Evolutionary conservation across 495 filamentous ascomycete species (phyloP), one percentile per base, ranked within the genome.

Genomic region (Penicillium malachiteum): DNA sequence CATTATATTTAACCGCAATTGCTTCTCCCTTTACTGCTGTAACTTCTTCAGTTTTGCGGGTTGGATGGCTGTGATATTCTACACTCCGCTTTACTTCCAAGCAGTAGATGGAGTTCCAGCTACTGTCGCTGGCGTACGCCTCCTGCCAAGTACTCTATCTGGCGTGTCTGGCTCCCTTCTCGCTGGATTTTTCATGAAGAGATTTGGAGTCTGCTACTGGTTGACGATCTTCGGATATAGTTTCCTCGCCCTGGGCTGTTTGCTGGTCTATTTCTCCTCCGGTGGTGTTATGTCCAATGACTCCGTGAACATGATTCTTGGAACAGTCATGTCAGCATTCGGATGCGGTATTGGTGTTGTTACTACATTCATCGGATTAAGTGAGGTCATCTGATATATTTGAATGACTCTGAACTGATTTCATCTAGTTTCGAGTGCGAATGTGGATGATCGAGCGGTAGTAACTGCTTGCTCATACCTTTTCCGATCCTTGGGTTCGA

Each of bases 401-500:
- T 4, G 4, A 8, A 41, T 8, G 2, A 18, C n/a, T n/a, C n/a
- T 30, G 3, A 41, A 26, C 58, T 64, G 51, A 64, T 14, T 32
- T 21, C n/a, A 33, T 67, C 52, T 80, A 59, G 86, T 95, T 60
- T 84, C 89, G 32, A 92, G 92, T 60, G 80, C 87, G 0, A 71
- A 79, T 7, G 76, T 71, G 0, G 78, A 81, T 38, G 89, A 94
- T 58, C 85, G 90, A 54, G 91, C 91, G 0, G 80, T 95, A 3
- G 87, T 86, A 3, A 92, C 90, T 11, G 91, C 91, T 2, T 92
- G 89, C 67, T 89, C 84, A 1, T 96, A 95, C 67, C 81, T 95
- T 2, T 96, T 96, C 78, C 85, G 91, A 4, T 87, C 87, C 5
- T 74, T 95, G 9, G 91, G 91, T n/a, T 85, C 83, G 4, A 85